Conservation (phyloP, 306 rosid species). For the Macrotyloma uniflorum region DNA sequence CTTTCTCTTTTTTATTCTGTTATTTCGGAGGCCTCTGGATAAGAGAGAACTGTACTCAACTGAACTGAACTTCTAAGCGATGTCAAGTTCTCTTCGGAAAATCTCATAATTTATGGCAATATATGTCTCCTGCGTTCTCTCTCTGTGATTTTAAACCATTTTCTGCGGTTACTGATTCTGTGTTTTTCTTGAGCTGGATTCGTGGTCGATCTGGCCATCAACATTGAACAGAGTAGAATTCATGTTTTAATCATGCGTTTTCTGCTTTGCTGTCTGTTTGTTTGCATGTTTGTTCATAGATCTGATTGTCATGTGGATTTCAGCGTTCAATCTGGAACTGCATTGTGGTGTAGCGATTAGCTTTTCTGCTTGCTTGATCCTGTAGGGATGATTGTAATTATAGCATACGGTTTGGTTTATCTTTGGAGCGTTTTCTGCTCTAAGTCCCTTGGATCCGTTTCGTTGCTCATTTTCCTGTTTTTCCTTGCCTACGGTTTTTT, state of each 20-base stretch:
- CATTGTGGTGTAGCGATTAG: constrained; percentile 15
- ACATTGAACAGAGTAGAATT: not conserved
- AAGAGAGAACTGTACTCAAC: not conserved
- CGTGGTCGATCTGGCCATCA: constrained; percentile 36
- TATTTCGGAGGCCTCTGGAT: not conserved
- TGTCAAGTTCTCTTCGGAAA: not conserved
- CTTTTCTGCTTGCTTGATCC: not conserved
- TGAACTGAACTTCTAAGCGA: constrained; percentile 5
- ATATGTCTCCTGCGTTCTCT: not conserved
- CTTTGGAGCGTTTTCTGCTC: constrained; percentile 19
- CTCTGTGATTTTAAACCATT: not conserved
- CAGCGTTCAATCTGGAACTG: constrained; percentile 6
- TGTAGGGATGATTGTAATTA: not conserved
- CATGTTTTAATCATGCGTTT: not conserved
- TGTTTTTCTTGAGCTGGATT: constrained; percentile 24
- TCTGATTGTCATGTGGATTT: constrained; percentile 26
- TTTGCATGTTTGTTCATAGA: constrained; percentile 30
- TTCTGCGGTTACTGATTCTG: constrained; percentile 15
- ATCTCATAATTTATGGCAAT: not conserved
- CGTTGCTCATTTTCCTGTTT: not conserved
- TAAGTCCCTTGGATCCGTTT: constrained; percentile 4
- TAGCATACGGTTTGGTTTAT: not conserved
- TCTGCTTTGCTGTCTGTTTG: not conserved
- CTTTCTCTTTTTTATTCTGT: not conserved
- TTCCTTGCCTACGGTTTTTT: not conserved